phyloP scores from a whole-genome alignment of 495 filamentous ascomycete genomes.

The Choiromyces venosus region DNA sequence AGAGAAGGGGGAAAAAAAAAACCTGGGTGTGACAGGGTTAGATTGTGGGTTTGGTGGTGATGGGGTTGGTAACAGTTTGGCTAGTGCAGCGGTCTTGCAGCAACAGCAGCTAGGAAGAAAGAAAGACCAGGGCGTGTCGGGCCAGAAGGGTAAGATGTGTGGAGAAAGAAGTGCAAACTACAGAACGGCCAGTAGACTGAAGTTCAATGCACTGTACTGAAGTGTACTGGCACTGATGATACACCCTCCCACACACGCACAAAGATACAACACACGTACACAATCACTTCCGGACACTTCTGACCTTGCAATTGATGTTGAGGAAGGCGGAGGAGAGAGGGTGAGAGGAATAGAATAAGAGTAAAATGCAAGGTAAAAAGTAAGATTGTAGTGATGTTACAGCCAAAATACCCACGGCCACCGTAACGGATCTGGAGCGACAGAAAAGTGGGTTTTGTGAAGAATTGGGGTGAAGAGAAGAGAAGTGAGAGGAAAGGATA shows the following conservation, averaged over 20 bases:
- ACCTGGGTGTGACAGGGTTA: conserved; percentile 20
- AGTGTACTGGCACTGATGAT: neutral
- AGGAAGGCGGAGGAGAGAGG: neutral
- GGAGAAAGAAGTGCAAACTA: neutral
- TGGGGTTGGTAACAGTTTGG: neutral
- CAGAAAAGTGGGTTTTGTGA: neutral
- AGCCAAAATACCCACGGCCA: neutral
- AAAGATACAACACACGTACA: neutral
- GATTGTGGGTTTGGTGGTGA: neutral
- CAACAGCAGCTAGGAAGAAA: neutral
- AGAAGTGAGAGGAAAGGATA: neutral
- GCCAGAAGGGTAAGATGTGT: neutral
- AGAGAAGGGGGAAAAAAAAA: conserved; percentile 38
- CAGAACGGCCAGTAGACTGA: neutral
- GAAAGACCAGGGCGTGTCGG: neutral
- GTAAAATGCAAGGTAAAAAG: neutral
- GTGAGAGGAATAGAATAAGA: neutral
- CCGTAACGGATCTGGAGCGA: neutral
- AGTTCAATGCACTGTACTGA: neutral
- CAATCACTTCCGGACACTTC: conserved; percentile 1
- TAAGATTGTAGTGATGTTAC: neutral
- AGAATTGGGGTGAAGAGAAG: neutral
- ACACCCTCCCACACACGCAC: neutral
- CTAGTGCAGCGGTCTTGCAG: neutral
- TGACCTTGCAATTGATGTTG: neutral